phyloP scores from a whole-genome alignment of 2,329 filamentous ascomycete species.

The Paecilomyces variotii region DNA sequence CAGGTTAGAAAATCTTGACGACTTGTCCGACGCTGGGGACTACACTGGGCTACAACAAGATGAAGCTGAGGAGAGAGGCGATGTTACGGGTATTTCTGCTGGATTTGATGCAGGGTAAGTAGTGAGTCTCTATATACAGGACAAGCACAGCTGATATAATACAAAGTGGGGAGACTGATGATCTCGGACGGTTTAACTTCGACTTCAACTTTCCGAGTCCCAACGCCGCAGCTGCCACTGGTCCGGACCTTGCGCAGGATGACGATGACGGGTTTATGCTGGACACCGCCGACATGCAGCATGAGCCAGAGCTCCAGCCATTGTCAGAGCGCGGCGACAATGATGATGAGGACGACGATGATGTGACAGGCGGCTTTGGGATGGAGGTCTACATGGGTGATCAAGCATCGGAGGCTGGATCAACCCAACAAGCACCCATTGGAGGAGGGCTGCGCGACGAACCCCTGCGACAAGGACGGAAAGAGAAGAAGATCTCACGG shows the following conservation, averaged over 20 bases:
- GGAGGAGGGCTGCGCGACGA: conserved; percentile 30
- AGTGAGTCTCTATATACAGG: not conserved
- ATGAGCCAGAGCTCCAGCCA: conserved; percentile 16
- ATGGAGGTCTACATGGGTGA: conserved; percentile 23
- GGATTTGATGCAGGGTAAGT: conserved; percentile 32
- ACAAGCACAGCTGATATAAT: conserved; percentile 10
- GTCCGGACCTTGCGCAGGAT: conserved; percentile 23
- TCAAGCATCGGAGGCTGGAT: conserved; percentile 21
- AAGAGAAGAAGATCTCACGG: conserved; percentile 54
- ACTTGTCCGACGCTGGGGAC: conserved; percentile 29
- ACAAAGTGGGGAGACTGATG: conserved; percentile 36
- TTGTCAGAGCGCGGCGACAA: conserved; percentile 5
- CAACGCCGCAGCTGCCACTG: conserved; percentile 17
- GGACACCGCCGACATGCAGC: conserved; percentile 18
- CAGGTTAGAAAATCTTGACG: conserved; percentile 30
- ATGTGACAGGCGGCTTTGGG: conserved; percentile 20
- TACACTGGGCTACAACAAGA: conserved; percentile 25
- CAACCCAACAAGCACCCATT: conserved; percentile 19
- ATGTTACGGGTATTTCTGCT: conserved; percentile 29
- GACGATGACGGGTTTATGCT: conserved; percentile 30
- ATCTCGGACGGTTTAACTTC: conserved; percentile 34
- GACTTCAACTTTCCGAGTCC: conserved; percentile 35
- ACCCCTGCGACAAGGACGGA: conserved; percentile 22
- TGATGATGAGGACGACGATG: conserved; percentile 10
- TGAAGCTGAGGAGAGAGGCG: conserved; percentile 27